phyloP scores from a whole-genome alignment of 2,329 filamentous ascomycete species.

The Colletotrichum costaricense region DNA sequence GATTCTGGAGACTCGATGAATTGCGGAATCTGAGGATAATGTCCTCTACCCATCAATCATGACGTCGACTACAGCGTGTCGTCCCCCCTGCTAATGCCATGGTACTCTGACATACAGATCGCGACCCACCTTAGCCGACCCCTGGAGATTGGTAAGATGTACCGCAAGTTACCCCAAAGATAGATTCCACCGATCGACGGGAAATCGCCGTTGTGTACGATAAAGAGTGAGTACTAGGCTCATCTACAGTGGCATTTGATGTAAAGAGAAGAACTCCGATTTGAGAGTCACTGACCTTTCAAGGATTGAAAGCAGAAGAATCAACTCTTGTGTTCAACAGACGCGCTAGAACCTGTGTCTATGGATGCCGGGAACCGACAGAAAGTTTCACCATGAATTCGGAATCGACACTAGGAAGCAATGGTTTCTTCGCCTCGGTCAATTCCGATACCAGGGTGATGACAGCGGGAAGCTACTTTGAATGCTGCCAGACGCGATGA shows the following conservation, averaged over 20 bases:
- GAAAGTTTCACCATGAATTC: background rate
- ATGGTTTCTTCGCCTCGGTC: background rate
- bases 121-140: background rate
- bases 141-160: conserved; percentile 16
- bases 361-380: background rate
- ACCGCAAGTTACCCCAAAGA: background rate
- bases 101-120: conserved; percentile 33
- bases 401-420: background rate
- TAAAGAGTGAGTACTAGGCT: background rate
- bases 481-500: background rate
- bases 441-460: background rate
- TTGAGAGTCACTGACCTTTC: background rate
- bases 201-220: background rate
- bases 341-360: background rate
- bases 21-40: background rate
- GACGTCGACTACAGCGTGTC: conserved; percentile 12
- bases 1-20: background rate
- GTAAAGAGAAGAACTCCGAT: background rate
- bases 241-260: background rate
- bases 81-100: conserved; percentile 22
- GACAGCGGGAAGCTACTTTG: background rate
- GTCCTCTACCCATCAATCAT: conserved; percentile 2
- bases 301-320: background rate
- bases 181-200: background rate
- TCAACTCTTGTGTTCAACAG: background rate